Evolutionary conservation across 495 filamentous ascomycete species (phyloP), one percentile per base, ranked within the genome.

Genomic region (Neurospora sublineolata): DNA sequence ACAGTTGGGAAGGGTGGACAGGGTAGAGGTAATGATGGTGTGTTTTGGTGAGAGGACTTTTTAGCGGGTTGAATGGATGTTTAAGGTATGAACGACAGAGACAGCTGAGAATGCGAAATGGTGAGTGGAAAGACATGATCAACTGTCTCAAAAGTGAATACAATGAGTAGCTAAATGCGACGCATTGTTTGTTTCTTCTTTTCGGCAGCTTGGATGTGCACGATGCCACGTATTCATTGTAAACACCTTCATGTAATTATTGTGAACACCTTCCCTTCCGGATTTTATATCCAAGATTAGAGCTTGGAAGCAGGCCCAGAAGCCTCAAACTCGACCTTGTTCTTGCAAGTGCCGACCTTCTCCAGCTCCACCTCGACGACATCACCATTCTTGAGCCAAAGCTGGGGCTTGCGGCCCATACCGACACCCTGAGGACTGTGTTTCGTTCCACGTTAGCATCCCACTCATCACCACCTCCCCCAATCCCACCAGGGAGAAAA

Each of bases 351-450:
- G 18, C 93, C 92, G 18, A 94, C 88, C 4, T 85, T 84, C 74
- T 94, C 91, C 2, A 94, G 83, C 33, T 83, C 84, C 52, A 94
- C 91, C 73, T 94, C 89, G 37, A 93, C 90, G n/a, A 88, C 74
- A 80, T 96, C 93, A 6, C 91, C 91, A 79, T 94, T 87, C 78
- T 91, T 91, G 72, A 94, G 80, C 92, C 91, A 96, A 30, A 91
- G 77, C 70, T 87, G 84, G 9, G 92, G 92, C 72, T 87, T 90
- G 69, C 87, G 85, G 39, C 91, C 91, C 88, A 92, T 91, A 1
- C 90, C 93, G 12, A 94, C 93, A 68, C 92, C 92, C 76, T 90
- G 87, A 8, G 91, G 92, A 16, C 89, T 90, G n/a, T n/a, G 70
- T 37, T 64, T 67, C 40, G 30, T 14, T 38, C 27, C 41, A 33